These are phyloP conservation scores for Ambrosiella xylebori DNA, from an alignment of 2,329 filamentous ascomycete genomes.

Conservation along the genomic window DNA sequence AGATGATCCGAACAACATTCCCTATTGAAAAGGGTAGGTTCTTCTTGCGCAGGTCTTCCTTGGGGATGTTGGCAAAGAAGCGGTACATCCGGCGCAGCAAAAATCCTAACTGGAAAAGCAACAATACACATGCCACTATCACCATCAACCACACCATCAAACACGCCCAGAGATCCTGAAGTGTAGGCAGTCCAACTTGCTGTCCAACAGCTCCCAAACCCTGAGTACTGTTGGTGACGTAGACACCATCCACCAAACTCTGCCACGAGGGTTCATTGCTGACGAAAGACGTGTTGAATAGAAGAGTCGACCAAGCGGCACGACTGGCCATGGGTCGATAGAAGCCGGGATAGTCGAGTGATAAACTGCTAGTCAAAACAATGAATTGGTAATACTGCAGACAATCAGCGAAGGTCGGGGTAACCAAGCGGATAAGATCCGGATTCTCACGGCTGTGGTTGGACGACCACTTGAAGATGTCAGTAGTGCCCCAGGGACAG, in stretches of 20 bases:
- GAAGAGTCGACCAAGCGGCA: slow-evolving; percentile 69
- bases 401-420: slow-evolving; percentile 90
- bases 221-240: slow-evolving; percentile 58
- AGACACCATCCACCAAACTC: slow-evolving; percentile 69
- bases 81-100: slow-evolving; percentile 59
- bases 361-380: slow-evolving; percentile 70
- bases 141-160: slow-evolving; percentile 83
- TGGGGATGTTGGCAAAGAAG: slow-evolving; percentile 49
- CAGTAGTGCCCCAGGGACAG: slow-evolving; percentile 83
- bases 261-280: slow-evolving; percentile 47
- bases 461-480: slow-evolving; percentile 91
- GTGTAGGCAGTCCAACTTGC: slow-evolving; percentile 59
- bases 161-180: slow-evolving; percentile 76
- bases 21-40: slow-evolving; percentile 76
- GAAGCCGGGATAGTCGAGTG: slow-evolving; percentile 78
- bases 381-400: slow-evolving; percentile 94
- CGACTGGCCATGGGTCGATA: slow-evolving; percentile 85
- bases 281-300: slow-evolving; percentile 87
- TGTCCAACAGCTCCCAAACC: slow-evolving; percentile 68
- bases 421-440: slow-evolving; percentile 79
- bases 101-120: slow-evolving; percentile 63
- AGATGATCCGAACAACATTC: slow-evolving; percentile 67
- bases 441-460: slow-evolving; percentile 82
- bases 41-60: slow-evolving; percentile 79
- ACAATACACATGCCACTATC: slow-evolving; percentile 49